phyloP scores from a whole-genome alignment of 2,329 filamentous ascomycete species.

The Talaromyces sp. region DNA sequence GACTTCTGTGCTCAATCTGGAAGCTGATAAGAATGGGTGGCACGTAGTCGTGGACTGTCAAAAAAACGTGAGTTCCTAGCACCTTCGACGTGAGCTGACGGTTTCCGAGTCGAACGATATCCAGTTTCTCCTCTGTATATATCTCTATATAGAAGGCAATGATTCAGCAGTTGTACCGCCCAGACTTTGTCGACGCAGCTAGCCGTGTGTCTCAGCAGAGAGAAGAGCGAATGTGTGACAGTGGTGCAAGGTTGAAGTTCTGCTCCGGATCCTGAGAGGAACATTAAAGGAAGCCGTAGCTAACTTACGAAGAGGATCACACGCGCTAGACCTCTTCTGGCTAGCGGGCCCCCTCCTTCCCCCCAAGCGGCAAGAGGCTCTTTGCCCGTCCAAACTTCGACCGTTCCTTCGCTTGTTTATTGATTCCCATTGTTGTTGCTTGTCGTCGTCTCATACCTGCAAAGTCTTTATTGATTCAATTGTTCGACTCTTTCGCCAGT shows the following conservation, averaged over 20 bases:
- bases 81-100: background rate
- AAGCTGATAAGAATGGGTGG: background rate
- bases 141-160: background rate
- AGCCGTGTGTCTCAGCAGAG: background rate
- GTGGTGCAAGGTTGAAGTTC: background rate
- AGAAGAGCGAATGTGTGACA: background rate
- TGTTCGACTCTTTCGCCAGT: background rate
- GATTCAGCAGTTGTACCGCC: background rate
- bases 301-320: background rate
- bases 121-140: background rate
- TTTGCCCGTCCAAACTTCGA: slow-evolving; percentile 27
- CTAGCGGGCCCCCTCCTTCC: slow-evolving; percentile 23
- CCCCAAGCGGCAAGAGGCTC: slow-evolving; percentile 24
- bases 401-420: slow-evolving; percentile 17
- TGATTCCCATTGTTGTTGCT: slow-evolving; percentile 4
- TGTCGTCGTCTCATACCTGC: background rate
- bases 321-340: slow-evolving; percentile 13
- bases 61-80: background rate
- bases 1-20: background rate
- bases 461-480: background rate
- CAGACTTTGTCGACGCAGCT: background rate
- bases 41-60: background rate
- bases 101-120: background rate
- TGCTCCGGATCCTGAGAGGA: background rate
- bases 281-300: background rate